Percentiles rank a stretch among this genome's conserved stretches.
Evolutionary conservation across 345 rosid species (phyloP).

Genomic region (Ailanthus altissimus): DNA sequence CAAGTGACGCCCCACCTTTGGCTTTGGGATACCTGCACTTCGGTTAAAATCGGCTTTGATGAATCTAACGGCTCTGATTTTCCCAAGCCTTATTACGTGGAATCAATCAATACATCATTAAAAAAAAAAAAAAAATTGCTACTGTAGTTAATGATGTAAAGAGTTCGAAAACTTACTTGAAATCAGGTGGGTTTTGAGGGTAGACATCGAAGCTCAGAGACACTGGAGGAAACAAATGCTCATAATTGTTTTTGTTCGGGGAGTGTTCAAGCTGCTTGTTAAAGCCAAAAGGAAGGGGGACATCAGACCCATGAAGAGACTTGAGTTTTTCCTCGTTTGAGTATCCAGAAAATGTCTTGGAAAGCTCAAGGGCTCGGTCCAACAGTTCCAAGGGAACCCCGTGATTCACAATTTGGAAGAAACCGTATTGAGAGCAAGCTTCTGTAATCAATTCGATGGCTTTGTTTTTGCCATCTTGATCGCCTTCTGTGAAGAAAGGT

Average conservation of each 20-base stretch:
- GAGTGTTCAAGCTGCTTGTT: slow-evolving; percentile 39
- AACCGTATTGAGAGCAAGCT: slow-evolving; percentile 50
- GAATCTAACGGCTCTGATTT: no score
- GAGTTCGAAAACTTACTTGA: slow-evolving; percentile 30
- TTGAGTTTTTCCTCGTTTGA: slow-evolving; percentile 43
- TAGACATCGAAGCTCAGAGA: slow-evolving; percentile 48
- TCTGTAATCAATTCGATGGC: slow-evolving; percentile 36
- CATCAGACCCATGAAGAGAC: slow-evolving; percentile 24
- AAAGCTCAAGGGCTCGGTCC: slow-evolving; percentile 39
- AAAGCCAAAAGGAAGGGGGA: slow-evolving; percentile 50
- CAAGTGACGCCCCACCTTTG: no score
- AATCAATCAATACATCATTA: no score
- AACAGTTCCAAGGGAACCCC: slow-evolving; percentile 41
- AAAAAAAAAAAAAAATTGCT: no score
- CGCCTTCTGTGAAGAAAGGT: no score
- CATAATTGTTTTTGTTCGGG: slow-evolving; percentile 46
- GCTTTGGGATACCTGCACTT: no score
- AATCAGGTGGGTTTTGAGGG: slow-evolving; percentile 42
- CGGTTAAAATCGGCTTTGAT: no score
- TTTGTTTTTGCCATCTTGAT: no score
- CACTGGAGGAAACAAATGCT: slow-evolving; percentile 42
- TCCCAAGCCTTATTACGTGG: no score
- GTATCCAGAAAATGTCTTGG: slow-evolving; percentile 38
- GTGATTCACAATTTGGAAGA: slow-evolving; percentile 55
- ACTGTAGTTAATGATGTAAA: background rate